Evolutionary conservation across 495 filamentous ascomycete genomes (phyloP).

Genomic region (Xylaria curta): DNA sequence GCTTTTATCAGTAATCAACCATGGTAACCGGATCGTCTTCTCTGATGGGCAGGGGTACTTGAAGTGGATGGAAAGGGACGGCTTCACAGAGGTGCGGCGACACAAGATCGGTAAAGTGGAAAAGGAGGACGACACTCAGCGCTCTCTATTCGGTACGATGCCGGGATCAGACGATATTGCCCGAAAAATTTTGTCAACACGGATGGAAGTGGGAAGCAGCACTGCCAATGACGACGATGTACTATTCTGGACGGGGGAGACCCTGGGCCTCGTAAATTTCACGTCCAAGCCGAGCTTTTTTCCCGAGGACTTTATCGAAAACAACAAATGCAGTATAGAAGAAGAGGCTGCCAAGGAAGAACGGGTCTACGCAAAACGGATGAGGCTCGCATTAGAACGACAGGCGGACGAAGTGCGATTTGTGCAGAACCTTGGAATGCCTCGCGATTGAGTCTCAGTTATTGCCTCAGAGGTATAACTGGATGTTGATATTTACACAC

Average conservation of each 20-base stretch:
- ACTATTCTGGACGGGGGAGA: constrained; percentile 82
- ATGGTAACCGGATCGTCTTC: constrained; percentile 84
- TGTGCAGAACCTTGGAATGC: constrained; percentile 68
- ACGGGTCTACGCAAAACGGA: constrained; percentile 66
- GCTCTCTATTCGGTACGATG: constrained; percentile 56
- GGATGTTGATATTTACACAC: constrained; percentile 10
- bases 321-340: constrained; percentile 43
- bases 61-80: constrained; percentile 93
- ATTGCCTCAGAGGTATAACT: constrained; percentile 24
- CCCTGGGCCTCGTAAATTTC: constrained; percentile 73
- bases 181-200: constrained; percentile 72
- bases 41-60: constrained; percentile 83
- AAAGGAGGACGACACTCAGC: constrained; percentile 39
- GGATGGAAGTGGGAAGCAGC: constrained; percentile 43
- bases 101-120: constrained; percentile 70
- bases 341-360: constrained; percentile 51
- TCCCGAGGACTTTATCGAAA: constrained; percentile 54
- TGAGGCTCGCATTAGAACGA: constrained; percentile 76
- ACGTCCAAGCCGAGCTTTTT: constrained; percentile 56
- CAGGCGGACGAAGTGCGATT: constrained; percentile 86
- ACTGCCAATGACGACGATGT: constrained; percentile 65
- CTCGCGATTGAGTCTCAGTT: not conserved
- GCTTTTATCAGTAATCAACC: constrained; percentile 80
- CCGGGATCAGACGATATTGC: constrained; percentile 67
- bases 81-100: constrained; percentile 76